phyloP scores from a whole-genome alignment of 371 early-diverging fungal genomes.

The Mycotypha africana region DNA sequence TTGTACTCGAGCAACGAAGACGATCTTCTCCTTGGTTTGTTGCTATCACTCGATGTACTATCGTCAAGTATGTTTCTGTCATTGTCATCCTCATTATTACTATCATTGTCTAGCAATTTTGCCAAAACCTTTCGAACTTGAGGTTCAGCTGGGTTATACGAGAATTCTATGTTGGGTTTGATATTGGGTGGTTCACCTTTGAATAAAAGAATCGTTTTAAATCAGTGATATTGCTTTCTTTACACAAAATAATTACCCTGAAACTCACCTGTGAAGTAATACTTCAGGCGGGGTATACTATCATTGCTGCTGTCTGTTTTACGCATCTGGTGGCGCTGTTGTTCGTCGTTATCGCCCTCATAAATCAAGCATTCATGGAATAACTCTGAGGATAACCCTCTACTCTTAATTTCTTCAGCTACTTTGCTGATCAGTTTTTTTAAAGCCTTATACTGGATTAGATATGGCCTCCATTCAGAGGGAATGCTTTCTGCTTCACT shows the following conservation, averaged over 20 bases:
- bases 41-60: background rate
- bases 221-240: too few species aligned
- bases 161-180: conserved; percentile 38
- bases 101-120: background rate
- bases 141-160: conserved; percentile 24
- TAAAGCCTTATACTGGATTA: conserved; percentile 62
- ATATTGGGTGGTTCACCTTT: conserved; percentile 40
- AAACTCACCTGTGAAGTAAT: conserved; percentile 48
- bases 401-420: conserved; percentile 63
- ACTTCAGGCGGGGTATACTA: conserved; percentile 36
- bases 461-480: conserved; percentile 61
- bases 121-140: conserved; percentile 12
- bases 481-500: conserved; percentile 63
- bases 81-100: background rate
- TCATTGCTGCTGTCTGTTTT: too few species aligned
- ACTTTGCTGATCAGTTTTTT: conserved; percentile 62
- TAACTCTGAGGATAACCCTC: conserved; percentile 46
- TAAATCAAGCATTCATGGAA: conserved; percentile 39
- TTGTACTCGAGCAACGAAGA: conserved; percentile 30
- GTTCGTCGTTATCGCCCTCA: conserved; percentile 7
- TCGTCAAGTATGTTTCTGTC: background rate
- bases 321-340: background rate
- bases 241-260: too few species aligned
- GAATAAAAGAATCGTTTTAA: background rate
- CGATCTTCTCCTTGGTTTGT: conserved; percentile 16